Conservation (phyloP, 495 filamentous ascomycete genomes). For the Trichoderma asperelloides region DNA sequence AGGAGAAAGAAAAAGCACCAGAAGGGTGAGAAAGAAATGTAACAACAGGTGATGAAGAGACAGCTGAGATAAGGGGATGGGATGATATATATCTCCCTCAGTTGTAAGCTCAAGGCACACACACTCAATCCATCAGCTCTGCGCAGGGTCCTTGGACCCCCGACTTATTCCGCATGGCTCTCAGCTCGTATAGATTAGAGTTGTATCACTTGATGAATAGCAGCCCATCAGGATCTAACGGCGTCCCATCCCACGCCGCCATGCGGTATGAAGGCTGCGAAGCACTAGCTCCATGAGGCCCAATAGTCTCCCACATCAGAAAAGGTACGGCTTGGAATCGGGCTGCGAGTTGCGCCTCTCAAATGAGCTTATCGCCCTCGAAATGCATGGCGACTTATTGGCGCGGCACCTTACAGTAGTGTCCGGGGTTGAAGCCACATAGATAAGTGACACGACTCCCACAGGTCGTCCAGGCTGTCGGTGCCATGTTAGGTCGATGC, state of each 20-base stretch:
- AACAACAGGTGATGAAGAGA: not conserved
- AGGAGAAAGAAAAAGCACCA: not conserved
- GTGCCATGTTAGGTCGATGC: slow-evolving; percentile 6
- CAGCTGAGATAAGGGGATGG: not conserved
- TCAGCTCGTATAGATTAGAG: not conserved
- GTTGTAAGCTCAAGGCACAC: not conserved
- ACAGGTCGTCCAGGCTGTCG: not conserved
- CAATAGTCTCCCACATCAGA: not conserved
- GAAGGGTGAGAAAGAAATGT: not conserved
- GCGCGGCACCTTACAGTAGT: not conserved
- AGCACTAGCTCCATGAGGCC: not conserved
- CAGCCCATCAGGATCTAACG: not conserved
- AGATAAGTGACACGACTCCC: slow-evolving; percentile 2
- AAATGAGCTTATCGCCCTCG: slow-evolving; percentile 4
- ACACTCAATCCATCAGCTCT: not conserved
- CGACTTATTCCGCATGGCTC: not conserved
- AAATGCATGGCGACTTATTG: slow-evolving; percentile 4
- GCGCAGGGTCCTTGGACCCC: not conserved
- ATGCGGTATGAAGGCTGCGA: not conserved
- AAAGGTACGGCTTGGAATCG: not conserved
- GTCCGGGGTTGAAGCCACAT: slow-evolving; percentile 1
- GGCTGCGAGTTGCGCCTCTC: not conserved
- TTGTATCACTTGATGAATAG: not conserved
- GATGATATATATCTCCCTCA: not conserved
- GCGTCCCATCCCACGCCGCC: not conserved